Base-by-base conservation (phyloP, 2,329 filamentous ascomycete species). In the Trichoderma cornu-damae region DNA sequence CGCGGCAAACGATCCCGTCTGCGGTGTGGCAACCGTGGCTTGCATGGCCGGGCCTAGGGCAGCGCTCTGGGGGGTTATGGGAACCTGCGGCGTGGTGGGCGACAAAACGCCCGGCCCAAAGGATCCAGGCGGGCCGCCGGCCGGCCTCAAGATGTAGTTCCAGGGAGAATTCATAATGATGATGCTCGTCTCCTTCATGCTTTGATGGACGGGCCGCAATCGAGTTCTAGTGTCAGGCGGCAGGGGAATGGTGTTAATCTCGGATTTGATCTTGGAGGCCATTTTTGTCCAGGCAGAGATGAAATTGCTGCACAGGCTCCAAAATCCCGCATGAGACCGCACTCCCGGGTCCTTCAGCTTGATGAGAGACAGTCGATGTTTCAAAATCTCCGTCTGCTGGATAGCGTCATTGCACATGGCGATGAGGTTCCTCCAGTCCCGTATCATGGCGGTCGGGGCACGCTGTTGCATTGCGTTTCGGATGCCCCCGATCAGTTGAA, bases 31-130 rank as follows among this genome's bases (percentile, higher is more conserved):
- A 9, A 96, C 86, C 0, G 90, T 96, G 1, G 92, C 91, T 72
- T 96, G 91, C 55, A 91, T 89, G 18, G 92, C 92, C 5, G 92
- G 90, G 0, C 92, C 93, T 4, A 96, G 78, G 1, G 92, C 92
- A 14, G 91, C 92, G 65, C 89, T 94, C 61, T 96, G 81, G 6
- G 93, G 92, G 1, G 92, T 96, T 66, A 94, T 90, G 7, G 92
- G 91, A 35, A 76, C 67, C 54, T 69, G 12, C 34, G 34, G 12
- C 4, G 51, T 55, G 60, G 67, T 57, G 62, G 63, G 67, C 12
- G 58, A 60, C 2, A 60, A 30, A 32, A 44, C 32, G 22, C 46
- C 44, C 28, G 49, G 58, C 6, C 53, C 53, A 38, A 48, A 52
- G 12, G 57, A 37, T 14, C 50, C 57, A 8, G 24, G 37, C 8